Base-by-base conservation (phyloP, 208 protist species). In the Histomonas meleagridis region DNA sequence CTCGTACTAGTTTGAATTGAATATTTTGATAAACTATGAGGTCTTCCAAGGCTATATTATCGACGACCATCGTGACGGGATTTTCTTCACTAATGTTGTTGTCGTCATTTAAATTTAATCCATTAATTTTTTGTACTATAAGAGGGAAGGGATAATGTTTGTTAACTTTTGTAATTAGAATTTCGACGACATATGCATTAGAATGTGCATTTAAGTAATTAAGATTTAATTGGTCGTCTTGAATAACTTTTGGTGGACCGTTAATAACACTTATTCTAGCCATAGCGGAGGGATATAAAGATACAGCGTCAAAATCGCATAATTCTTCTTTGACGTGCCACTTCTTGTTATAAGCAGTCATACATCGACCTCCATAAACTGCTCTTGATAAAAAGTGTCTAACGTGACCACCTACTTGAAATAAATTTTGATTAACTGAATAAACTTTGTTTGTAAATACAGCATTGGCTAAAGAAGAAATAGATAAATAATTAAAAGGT, bases 61-160 rank as follows among this genome's bases (percentile, higher is more conserved):
- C 62, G 23, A 81, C 70, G 14, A 28, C 10, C 70, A 81, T 81
- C 3, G 21, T n/a, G 0, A 51, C 40, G 7, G 32, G 1, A 51
- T 81, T 43, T 10, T 35, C n/a, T n/a, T n/a, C n/a, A n/a, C n/a
- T n/a, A n/a, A n/a, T n/a, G n/a, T n/a, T n/a, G n/a, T n/a, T 81
- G n/a, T 81, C 70, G 4, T 81, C 70, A 81, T 81, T 81, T 2
- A 48, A 1, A 51, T 81, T 81, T 3, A 51, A 32, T 32, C 70
- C 70, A 51, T 81, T 23, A n/a, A 51, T 51, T 23, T 81, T 81
- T 7, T 51, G 70, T 12, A 81, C 43, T 12, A 81, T 81, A 18
- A 81, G 18, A 12, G 70, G 70, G n/a, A 81, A 81, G 1, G 70
- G 1, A 81, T 51, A 81, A 81, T 81, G 70, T 51, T 81, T 81